These are phyloP conservation scores for Sugiyamaella lignohabitans DNA, from an alignment of 805 yeast species.

Conservation along the genomic window DNA sequence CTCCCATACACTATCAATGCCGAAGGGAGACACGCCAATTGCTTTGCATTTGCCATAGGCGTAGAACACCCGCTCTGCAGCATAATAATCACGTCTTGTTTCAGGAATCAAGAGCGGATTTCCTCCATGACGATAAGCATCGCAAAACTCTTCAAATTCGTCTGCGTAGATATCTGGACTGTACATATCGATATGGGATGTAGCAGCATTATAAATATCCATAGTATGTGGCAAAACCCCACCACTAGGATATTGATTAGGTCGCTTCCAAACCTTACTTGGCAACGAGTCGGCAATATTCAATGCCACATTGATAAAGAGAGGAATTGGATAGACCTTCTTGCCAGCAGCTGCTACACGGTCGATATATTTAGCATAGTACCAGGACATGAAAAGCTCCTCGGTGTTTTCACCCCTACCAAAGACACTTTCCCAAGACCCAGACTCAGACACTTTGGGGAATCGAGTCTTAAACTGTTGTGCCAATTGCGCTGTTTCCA, in stretches of 20 bases:
- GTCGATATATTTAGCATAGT: constrained; percentile 17
- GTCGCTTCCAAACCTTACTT: constrained; percentile 6
- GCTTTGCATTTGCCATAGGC: constrained; percentile 16
- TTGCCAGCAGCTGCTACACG: constrained; percentile 16
- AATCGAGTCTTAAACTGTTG: not conserved
- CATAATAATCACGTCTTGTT: constrained; percentile 16
- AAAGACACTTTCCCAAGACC: constrained; percentile 14
- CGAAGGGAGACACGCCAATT: constrained; percentile 19
- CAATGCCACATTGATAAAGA: constrained; percentile 15
- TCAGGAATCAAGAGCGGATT: constrained; percentile 18
- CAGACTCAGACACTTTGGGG: not conserved
- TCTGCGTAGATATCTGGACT: constrained; percentile 17
- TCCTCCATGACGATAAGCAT: constrained; percentile 7
- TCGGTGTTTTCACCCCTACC: constrained; percentile 14
- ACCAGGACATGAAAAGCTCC: constrained; percentile 18
- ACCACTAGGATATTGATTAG: constrained; percentile 19
- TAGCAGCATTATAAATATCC: constrained; percentile 13
- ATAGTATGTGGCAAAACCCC: constrained; percentile 14
- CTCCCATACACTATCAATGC: constrained; percentile 14
- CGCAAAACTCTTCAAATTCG: constrained; percentile 14
- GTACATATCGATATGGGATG: constrained; percentile 9
- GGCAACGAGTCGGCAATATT: constrained; percentile 7
- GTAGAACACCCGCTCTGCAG: constrained; percentile 13
- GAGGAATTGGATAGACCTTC: constrained; percentile 12
- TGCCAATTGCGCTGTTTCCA: not conserved